Evolutionary conservation across 768 basidiomycete genomes (phyloP).

Genomic region (Pleurotus pulmonarius): DNA sequence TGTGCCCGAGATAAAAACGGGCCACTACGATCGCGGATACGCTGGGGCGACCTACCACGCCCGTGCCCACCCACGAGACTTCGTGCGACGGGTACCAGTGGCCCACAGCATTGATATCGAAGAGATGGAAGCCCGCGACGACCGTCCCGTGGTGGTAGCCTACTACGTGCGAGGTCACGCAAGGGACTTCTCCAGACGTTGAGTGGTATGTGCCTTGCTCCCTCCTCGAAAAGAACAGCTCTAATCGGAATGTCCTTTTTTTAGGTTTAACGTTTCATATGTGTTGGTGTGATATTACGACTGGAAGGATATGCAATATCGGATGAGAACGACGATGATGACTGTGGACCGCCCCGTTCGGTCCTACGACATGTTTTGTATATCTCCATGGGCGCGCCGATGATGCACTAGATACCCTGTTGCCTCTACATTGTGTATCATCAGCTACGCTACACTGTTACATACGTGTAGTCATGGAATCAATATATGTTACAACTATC

Average conservation of each 20-base stretch:
- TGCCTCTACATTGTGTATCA: neutral
- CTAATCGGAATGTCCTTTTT: neutral
- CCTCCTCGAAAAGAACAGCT: neutral
- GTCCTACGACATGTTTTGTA: neutral
- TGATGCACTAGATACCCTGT: conserved; percentile 2
- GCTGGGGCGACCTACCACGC: conserved; percentile 6
- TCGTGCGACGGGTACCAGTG: neutral
- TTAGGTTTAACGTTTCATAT: no score
- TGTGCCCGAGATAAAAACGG: conserved; percentile 1
- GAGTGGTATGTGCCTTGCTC: neutral
- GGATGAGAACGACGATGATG: conserved; percentile 7
- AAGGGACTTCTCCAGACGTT: conserved; percentile 2
- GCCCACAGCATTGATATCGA: neutral
- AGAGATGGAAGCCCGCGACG: conserved; percentile 1
- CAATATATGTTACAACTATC: neutral
- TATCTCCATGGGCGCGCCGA: neutral
- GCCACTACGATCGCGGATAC: conserved; percentile 6
- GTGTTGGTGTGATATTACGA: no score
- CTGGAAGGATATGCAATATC: neutral
- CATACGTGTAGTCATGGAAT: conserved; percentile 1
- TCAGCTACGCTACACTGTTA: neutral
- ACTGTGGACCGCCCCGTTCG: neutral
- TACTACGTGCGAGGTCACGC: conserved; percentile 3
- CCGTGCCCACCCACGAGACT: conserved; percentile 5
- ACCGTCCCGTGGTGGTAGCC: neutral